Evolutionary conservation across 371 early-diverging fungal species (phyloP).

Genomic region (Mortierella sp.): DNA sequence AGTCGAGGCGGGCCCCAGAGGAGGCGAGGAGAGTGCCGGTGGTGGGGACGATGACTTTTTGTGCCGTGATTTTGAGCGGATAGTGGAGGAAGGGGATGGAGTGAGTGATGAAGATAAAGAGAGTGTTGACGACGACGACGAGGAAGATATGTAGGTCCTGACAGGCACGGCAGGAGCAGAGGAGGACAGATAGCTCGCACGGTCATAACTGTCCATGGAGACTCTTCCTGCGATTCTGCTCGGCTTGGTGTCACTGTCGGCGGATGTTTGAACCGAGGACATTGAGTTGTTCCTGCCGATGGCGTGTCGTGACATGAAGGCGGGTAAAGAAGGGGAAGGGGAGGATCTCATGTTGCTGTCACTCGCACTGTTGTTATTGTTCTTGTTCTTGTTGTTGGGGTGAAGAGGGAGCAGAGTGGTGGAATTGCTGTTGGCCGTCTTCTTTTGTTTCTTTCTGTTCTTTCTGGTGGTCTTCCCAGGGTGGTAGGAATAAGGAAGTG

Average conservation of each 20-base stretch:
- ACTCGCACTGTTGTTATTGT: not conserved
- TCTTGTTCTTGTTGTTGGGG: too few species aligned
- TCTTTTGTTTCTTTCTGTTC: not conserved
- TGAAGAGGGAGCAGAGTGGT: not conserved
- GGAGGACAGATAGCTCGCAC: conserved; percentile 17
- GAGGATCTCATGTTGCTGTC: not conserved
- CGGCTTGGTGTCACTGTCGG: not conserved
- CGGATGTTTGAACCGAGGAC: conserved; percentile 25
- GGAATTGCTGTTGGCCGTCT: not conserved
- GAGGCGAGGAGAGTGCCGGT: conserved; percentile 26
- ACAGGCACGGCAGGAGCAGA: conserved; percentile 1
- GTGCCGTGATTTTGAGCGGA: conserved; percentile 24
- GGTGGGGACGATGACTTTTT: conserved; percentile 52
- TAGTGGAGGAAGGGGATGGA: not conserved
- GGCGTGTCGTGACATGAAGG: conserved; percentile 13
- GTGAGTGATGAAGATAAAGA: not conserved
- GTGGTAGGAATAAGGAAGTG: conserved; percentile 5
- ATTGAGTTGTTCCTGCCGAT: conserved; percentile 37
- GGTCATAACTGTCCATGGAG: conserved; percentile 50
- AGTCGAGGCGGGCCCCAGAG: conserved; percentile 22
- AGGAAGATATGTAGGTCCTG: not conserved
- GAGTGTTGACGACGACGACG: not conserved
- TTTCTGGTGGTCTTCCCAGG: not conserved
- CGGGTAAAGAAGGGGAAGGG: conserved; percentile 17
- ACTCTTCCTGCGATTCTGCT: conserved; percentile 15